Evolutionary conservation across 1,139 yeast species (phyloP), one percentile per base, ranked within the genome.

Genomic region (Protomyces inundatus): DNA sequence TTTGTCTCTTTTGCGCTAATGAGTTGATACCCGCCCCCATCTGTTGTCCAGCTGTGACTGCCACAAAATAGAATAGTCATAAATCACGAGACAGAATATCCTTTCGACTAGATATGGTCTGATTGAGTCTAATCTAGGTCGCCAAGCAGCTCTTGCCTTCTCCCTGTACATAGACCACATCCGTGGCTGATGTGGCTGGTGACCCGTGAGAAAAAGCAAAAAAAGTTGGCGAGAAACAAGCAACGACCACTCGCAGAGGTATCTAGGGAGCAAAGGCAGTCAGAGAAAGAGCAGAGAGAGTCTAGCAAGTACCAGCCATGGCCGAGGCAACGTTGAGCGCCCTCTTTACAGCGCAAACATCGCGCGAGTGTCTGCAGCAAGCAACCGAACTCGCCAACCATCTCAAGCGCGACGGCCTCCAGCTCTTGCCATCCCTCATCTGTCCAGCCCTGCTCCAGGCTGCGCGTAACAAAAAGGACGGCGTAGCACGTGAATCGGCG

Each of bases 401-500:
- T 6, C 56, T 58, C 34, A 58, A 58, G 36, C 35, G 42, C 30
- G 62, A 58, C 30, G 62, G 62, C 34, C 53, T 58, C 6, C 16
- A n/a, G 4, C 52, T 48, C 6, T 56, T 58, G n/a, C 16, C 35
- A 34, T 10, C 54, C n/a, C 30, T 52, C 4, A 51, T 58, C 51
- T 58, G 62, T 34, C 62, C 62, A 6, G 55, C 62, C 6, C 61
- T 61, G 7, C 55, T 48, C 34, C 46, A 61, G 32, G 60, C 56
- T 10, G 45, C 61, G n/a, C 46, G 55, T 23, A 52, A 64, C 54
- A 64, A 61, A 53, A 60, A 60, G 45, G 48, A 55, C 37, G 66
- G 66, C 10, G 39, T 60, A 6, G 61, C 62, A 4, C 64, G 66
- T 16, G 66, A 64, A 37, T 54, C 64, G 6, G 65, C 66, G 4